A percentile compares a stretch with the other conserved stretches of the same genome.
Evolutionary conservation across 805 yeast genomes (phyloP).

Genomic region (Lipomyces oligophaga): DNA sequence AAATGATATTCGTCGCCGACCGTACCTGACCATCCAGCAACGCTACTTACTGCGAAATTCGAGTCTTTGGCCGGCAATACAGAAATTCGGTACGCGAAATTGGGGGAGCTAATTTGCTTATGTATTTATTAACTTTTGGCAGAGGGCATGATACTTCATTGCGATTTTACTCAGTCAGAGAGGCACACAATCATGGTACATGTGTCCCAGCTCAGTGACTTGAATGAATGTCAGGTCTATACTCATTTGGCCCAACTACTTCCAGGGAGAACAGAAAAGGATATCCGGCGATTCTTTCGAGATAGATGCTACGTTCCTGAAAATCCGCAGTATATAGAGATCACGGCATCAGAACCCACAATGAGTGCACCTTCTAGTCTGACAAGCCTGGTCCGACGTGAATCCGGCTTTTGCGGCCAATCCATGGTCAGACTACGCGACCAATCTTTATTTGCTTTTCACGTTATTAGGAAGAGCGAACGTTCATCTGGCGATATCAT

Average conservation of each 20-base stretch:
- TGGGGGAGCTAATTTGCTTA: background rate
- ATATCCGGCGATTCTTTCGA: slow-evolving; percentile 4
- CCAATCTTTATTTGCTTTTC: background rate
- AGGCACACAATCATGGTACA: background rate
- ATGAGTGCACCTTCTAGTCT: background rate
- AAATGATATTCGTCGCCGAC: slow-evolving; percentile 1
- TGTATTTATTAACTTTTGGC: background rate
- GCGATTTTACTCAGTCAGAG: background rate
- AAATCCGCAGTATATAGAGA: background rate
- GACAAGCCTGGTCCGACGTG: background rate
- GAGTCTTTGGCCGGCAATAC: background rate
- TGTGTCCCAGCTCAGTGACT: background rate
- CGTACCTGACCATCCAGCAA: background rate
- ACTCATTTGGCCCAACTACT: background rate
- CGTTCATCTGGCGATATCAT: slow-evolving; percentile 12
- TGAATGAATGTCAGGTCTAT: background rate
- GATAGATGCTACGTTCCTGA: slow-evolving; percentile 5
- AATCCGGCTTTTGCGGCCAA: background rate
- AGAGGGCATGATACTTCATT: background rate
- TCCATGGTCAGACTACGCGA: background rate
- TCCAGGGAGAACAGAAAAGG: slow-evolving; percentile 5
- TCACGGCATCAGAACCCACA: background rate
- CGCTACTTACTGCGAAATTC: background rate
- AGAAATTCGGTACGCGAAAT: background rate
- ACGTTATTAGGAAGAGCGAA: background rate